These are phyloP conservation scores for Artemisia tridentata DNA, from an alignment of 129 eudicot species.

Conservation along the genomic window DNA sequence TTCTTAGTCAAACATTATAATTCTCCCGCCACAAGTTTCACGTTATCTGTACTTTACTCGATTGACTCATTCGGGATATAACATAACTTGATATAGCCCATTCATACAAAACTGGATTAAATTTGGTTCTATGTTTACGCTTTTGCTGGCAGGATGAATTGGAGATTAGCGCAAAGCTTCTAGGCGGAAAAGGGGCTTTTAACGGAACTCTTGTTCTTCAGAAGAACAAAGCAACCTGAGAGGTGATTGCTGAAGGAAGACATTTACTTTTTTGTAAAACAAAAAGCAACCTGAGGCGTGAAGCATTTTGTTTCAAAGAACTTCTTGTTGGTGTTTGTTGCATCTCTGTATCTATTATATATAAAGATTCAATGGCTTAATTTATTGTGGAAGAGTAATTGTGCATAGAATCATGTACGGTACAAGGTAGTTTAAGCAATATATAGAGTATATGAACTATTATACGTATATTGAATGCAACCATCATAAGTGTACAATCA, in stretches of 20 bases:
- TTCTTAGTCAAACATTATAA: too few relatives aligned
- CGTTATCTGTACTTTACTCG: too few relatives aligned
- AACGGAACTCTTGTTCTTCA: not conserved
- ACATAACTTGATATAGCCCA: not conserved
- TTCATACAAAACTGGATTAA: not conserved
- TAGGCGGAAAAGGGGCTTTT: not conserved
- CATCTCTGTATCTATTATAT: too few relatives aligned
- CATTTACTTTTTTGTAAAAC: not conserved
- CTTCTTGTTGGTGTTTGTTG: too few relatives aligned
- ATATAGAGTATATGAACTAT: too few relatives aligned
- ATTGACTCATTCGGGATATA: not conserved
- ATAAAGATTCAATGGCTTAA: too few relatives aligned
- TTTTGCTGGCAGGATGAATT: not conserved
- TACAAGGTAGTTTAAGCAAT: too few relatives aligned
- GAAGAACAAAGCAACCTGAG: constrained; percentile 3
- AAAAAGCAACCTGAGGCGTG: not conserved
- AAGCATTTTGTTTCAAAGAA: not conserved
- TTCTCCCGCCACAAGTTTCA: too few relatives aligned
- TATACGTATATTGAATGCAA: too few relatives aligned
- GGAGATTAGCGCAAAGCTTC: constrained; percentile 11
- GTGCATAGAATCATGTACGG: too few relatives aligned
- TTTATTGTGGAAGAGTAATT: too few relatives aligned
- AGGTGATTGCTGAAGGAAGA: constrained; percentile 7
- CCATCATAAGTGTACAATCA: too few relatives aligned
- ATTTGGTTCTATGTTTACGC: not conserved